Evolutionary conservation across 2,329 filamentous ascomycete genomes (phyloP).

Genomic region (Penicillium sp.): DNA sequence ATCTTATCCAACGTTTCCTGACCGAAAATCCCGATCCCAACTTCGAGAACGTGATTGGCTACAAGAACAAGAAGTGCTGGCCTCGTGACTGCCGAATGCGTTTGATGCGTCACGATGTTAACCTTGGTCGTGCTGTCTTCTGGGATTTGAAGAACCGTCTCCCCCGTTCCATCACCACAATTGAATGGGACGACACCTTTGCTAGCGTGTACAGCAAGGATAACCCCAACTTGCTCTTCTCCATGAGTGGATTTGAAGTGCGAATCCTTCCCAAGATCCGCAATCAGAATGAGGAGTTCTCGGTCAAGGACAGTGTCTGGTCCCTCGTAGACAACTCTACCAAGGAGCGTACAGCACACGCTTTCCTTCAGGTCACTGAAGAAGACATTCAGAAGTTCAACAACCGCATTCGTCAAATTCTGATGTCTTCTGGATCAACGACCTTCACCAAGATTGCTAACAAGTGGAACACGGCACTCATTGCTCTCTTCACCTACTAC

Average conservation of each 20-base stretch:
- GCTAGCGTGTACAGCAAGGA: conserved; percentile 97
- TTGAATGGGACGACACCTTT: conserved; percentile 99
- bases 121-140: conserved; percentile 94
- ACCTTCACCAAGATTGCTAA: conserved; percentile 99
- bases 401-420: conserved; percentile 94
- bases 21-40: conserved; percentile 98
- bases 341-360: conserved; percentile 95
- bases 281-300: conserved; percentile 94
- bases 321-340: conserved; percentile 93
- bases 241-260: conserved; percentile 97
- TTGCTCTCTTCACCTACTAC: conserved; percentile 97
- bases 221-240: conserved; percentile 95
- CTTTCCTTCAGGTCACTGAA: conserved; percentile 95
- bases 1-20: conserved; percentile 94
- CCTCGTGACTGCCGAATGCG: conserved; percentile 96
- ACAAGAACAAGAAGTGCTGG: conserved; percentile 99
- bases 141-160: conserved; percentile 98
- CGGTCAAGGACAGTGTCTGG: conserved; percentile 97
- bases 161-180: conserved; percentile 90
- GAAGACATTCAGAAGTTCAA: conserved; percentile 99
- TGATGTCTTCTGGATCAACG: conserved; percentile 99
- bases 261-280: conserved; percentile 92
- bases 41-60: conserved; percentile 98
- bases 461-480: conserved; percentile 98
- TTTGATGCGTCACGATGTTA: conserved; percentile 97